Evolutionary conservation across 257 asterid species (phyloP), one percentile per base, ranked within the genome.

Genomic region (Euphrasia confusa): DNA sequence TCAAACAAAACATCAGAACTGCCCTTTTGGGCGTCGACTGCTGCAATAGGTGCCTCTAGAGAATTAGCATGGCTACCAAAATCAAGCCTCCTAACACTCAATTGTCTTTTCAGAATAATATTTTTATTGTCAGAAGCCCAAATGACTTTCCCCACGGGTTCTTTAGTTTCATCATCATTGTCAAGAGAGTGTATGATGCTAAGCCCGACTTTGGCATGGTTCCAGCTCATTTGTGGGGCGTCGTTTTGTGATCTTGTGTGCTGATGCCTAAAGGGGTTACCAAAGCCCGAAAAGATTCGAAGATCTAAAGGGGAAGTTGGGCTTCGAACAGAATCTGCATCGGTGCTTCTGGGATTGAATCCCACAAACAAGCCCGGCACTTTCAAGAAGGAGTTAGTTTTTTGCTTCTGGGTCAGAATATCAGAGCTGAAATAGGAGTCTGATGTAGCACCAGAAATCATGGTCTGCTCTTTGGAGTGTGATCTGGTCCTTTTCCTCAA

Each of bases 261-360:
- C n/a, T 45, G 52, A 18, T 83, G 72, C 85, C 94, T 84, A 70
- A 84, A 83, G 44, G 90, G 90, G 68, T 76, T 86, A 3, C 95
- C 88, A 4, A 88, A 69, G 72, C 77, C 73, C 21, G 94, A 83
- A 68, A 92, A 84, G 27, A 86, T 81, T 69, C 89, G 81, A 66
- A 86, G 84, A 64, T 92, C 99, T 76, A 92, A 81, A 0, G 99
- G 90, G 30, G 97, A 92, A 30, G 95, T 92, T 0, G 99, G 97
- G 63, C 99, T 92, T 71, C 81, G 84, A 50, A 80, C 87, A n/a
- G 99, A 81, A 71, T 92, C 95, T 12, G 85, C 79, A 56, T 92
- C 99, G 4, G 89, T 77, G 54, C 53, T 75, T 77, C 71, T 84
- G n/a, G 84, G 74, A 68, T 78, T 84, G 74, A 77, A 79, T 49